These are phyloP conservation scores for Blastobotrys ciferrii DNA, from an alignment of 1,139 yeast genomes.

Conservation along the genomic window DNA sequence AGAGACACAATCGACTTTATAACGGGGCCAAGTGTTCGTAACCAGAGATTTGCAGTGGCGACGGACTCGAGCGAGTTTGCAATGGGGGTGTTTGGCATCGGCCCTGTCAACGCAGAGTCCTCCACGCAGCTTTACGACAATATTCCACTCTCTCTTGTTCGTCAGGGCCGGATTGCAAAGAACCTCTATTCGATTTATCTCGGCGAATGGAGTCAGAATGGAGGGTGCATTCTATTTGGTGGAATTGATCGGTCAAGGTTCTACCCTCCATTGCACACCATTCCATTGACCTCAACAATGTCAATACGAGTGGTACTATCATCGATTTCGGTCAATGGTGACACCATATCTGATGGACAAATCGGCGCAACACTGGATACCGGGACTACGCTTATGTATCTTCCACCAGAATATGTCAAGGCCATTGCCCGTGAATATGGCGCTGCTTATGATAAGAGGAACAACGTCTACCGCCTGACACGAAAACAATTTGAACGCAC, in stretches of 20 bases:
- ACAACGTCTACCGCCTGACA: conserved; percentile 41
- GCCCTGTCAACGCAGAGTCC: conserved; percentile 27
- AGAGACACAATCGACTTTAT: conserved; percentile 23
- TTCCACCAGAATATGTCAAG: conserved; percentile 30
- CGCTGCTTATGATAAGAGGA: conserved; percentile 37
- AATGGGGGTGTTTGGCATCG: conserved; percentile 32
- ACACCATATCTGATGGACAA: not conserved
- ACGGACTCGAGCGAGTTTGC: conserved; percentile 26
- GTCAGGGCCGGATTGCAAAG: conserved; percentile 51
- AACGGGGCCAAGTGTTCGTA: conserved; percentile 18
- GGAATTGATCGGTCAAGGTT: conserved; percentile 58
- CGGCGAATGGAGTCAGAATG: conserved; percentile 39
- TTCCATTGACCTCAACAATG: conserved; percentile 38
- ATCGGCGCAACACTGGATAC: conserved; percentile 34
- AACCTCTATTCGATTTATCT: conserved; percentile 55
- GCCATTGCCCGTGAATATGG: conserved; percentile 29
- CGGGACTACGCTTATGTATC: conserved; percentile 39
- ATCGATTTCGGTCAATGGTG: conserved; percentile 14
- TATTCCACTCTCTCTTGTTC: conserved; percentile 55
- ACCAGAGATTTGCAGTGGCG: conserved; percentile 29
- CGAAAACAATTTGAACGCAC: conserved; percentile 29
- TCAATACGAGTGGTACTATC: conserved; percentile 20
- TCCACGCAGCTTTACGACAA: conserved; percentile 45
- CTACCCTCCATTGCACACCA: conserved; percentile 45
- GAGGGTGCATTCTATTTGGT: conserved; percentile 56